Evolutionary conservation across 1,284 basidiomycete species (phyloP).

Genomic region (Vanrija sp.): DNA sequence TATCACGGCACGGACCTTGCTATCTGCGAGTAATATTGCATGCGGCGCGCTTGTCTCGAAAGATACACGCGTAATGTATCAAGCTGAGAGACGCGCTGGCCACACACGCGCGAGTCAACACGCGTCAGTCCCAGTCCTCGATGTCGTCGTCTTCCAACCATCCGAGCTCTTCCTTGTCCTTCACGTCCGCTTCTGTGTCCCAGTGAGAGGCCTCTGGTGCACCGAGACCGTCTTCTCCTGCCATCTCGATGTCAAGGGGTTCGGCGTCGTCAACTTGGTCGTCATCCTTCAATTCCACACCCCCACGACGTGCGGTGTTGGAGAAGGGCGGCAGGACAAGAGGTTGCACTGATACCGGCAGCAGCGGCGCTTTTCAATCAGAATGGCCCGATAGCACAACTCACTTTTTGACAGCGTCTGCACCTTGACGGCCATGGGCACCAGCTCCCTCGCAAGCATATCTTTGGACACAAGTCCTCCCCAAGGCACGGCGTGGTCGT

Average conservation of each 20-base stretch:
- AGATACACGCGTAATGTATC: no score
- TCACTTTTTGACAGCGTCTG: slow-evolving; percentile 21
- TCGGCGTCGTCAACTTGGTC: slow-evolving; percentile 3
- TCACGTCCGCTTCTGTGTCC: slow-evolving; percentile 3
- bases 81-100: no score
- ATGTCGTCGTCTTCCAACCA: slow-evolving; percentile 20
- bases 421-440: slow-evolving; percentile 47
- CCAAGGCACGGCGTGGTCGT: slow-evolving; percentile 18
- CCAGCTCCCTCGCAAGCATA: slow-evolving; percentile 35
- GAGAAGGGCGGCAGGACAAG: slow-evolving; percentile 26
- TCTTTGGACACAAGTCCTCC: slow-evolving; percentile 32
- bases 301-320: background rate
- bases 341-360: slow-evolving; percentile 30
- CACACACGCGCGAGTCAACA: no score
- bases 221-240: slow-evolving; percentile 16
- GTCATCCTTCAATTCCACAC: slow-evolving; percentile 2
- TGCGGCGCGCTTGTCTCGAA: no score
- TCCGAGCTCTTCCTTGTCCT: slow-evolving; percentile 1
- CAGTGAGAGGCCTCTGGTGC: slow-evolving; percentile 10
- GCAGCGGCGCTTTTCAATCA: slow-evolving; percentile 24
- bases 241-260: slow-evolving; percentile 1
- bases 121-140: slow-evolving; percentile 7
- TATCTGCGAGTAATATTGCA: no score
- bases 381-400: background rate
- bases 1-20: no score